phyloP scores from a whole-genome alignment of 2,329 filamentous ascomycete species.

The Cordyceps militaris region DNA sequence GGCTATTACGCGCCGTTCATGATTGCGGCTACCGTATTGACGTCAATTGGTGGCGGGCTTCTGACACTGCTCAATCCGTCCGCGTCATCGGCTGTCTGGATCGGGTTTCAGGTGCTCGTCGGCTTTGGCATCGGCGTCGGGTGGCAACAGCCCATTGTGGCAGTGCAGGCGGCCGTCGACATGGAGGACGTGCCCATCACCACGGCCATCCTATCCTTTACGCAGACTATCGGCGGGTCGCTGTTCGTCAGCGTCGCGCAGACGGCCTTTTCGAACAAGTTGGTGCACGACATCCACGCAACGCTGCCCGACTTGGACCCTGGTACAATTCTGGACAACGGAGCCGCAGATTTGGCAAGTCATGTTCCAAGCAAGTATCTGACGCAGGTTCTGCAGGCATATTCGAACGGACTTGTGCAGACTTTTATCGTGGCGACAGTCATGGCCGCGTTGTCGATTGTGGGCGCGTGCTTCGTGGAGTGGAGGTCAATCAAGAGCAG shows the following conservation, averaged over 20 bases:
- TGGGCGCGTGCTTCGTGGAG: slow-evolving; percentile 11
- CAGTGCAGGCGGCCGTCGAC: slow-evolving; percentile 32
- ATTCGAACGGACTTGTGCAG: background rate
- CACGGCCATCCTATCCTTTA: slow-evolving; percentile 34
- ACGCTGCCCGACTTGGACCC: background rate
- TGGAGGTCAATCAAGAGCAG: slow-evolving; percentile 17
- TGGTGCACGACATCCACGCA: background rate
- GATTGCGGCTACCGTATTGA: slow-evolving; percentile 28
- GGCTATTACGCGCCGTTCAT: slow-evolving; percentile 41
- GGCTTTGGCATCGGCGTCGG: slow-evolving; percentile 32
- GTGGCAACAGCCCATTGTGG: slow-evolving; percentile 34
- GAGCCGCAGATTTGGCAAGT: background rate
- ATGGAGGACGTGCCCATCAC: slow-evolving; percentile 35
- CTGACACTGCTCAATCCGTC: slow-evolving; percentile 33
- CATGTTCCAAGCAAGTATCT: background rate
- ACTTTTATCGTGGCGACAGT: slow-evolving; percentile 1
- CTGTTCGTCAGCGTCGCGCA: slow-evolving; percentile 3
- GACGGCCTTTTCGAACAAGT: slow-evolving; percentile 3
- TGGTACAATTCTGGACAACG: background rate
- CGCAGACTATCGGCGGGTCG: background rate
- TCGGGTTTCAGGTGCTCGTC: slow-evolving; percentile 37
- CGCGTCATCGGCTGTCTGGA: slow-evolving; percentile 32
- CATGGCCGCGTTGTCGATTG: background rate
- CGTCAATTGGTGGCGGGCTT: slow-evolving; percentile 33
- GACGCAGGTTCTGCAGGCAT: background rate